Evolutionary conservation across 2,329 filamentous ascomycete genomes (phyloP), one percentile per base, ranked within the genome.

Genomic region (Fusarium denticulatum): DNA sequence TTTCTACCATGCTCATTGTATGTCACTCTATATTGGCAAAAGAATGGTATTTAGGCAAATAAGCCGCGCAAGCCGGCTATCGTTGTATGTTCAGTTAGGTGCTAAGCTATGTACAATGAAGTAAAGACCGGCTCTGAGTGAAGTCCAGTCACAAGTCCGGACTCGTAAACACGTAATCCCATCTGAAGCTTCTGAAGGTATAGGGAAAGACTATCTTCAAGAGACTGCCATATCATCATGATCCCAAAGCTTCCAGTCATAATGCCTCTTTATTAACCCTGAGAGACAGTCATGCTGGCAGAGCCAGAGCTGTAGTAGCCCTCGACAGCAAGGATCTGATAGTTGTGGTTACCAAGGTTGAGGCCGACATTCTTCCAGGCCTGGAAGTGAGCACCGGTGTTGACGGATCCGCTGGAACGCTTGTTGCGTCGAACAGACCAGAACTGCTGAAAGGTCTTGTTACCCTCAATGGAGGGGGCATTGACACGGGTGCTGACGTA

Each of bases 291-390:
- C 67, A 88, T 87, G 53, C 75, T 80, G 46, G 87, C 82, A 57
- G 80, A 82, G 2, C 88, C 87, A 67, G 81, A 83, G 80, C 86
- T 87, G 68, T 82, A 80, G 79, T 88, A 88, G 7, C 86, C 87
- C 79, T 89, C 88, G 2, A 86, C 86, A 20, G 87, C 87, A 26
- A 89, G 80, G 68, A 89, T 88, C 82, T 86, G 84, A 78, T 89
- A 89, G 78, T 89, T 81, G 72, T 84, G 82, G 43, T 72, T 81
- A 6, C 88, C 88, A 16, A 89, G 76, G 32, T 79, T 82, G 78
- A 88, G 78, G 7, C 88, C 87, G n/a, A 79, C 75, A 42, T 81
- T 81, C 26, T 78, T 78, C 88, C 88, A 90, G 13, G 87, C 87
- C 72, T 86, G 82, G 74, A 89, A 89, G 78, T 89, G 87, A 71